A percentile compares a stretch with the other conserved stretches of the same genome.
Evolutionary conservation across 768 basidiomycete species (phyloP).

Genomic region (Suillus cothurnatus): DNA sequence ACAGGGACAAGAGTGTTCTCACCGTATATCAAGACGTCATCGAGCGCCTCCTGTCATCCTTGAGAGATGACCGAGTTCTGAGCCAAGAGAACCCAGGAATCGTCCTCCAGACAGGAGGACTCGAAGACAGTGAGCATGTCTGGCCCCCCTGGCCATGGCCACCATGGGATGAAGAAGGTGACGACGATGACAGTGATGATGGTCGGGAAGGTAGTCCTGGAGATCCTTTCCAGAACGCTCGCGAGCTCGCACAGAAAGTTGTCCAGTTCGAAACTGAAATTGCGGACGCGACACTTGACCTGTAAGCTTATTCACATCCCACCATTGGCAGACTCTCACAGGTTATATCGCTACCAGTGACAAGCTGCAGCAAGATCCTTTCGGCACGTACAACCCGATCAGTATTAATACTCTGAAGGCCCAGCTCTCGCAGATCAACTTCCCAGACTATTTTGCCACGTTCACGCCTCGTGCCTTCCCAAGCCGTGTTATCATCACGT

Average conservation of each 20-base stretch:
- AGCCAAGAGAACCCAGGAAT: constrained; percentile 22
- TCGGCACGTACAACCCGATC: constrained; percentile 87
- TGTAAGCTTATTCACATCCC: constrained; percentile 46
- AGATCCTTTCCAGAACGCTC: constrained; percentile 48
- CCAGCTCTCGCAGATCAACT: constrained; percentile 74
- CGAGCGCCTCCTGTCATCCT: constrained; percentile 60
- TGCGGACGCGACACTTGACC: constrained; percentile 78
- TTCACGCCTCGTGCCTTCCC: constrained; percentile 82
- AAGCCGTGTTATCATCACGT: constrained; percentile 75
- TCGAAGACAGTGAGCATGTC: constrained; percentile 36
- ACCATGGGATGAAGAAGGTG: constrained; percentile 75
- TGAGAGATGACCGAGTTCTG: constrained; percentile 48
- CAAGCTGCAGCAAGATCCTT: constrained; percentile 74
- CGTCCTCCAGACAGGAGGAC: constrained; percentile 40
- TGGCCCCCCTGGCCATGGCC: constrained; percentile 90
- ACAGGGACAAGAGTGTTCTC: constrained; percentile 71
- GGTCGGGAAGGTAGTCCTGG: constrained; percentile 30
- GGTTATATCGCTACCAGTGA: constrained; percentile 44
- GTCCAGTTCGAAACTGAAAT: constrained; percentile 78
- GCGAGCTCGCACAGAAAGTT: constrained; percentile 67
- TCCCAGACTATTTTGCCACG: constrained; percentile 83
- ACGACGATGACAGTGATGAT: constrained; percentile 44
- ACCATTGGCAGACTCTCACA: background rate
- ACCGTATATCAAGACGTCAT: constrained; percentile 72
- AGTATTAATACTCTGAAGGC: constrained; percentile 68